Percentiles rank a stretch among this genome's conserved stretches.
Conservation (phyloP, 352 stramenopile species). For the Pythium brassicae region DNA sequence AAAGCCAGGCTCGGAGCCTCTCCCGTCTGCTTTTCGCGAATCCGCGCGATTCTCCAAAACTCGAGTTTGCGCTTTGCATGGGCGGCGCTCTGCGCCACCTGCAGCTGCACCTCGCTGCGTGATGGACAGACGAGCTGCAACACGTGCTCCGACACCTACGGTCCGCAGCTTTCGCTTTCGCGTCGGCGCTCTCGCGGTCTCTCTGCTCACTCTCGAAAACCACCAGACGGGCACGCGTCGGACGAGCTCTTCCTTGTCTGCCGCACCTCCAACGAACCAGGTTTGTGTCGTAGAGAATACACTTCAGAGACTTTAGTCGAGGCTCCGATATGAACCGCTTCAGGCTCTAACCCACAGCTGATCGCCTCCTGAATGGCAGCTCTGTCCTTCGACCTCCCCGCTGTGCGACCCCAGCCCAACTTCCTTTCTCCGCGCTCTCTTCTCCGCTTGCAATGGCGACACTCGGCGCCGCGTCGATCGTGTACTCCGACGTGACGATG, state of each 20-base stretch:
- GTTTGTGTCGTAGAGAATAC: background rate
- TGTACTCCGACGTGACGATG: background rate
- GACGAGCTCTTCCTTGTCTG: background rate
- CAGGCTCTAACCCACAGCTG: too few relatives aligned
- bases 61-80: background rate
- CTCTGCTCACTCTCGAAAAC: background rate
- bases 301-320: background rate
- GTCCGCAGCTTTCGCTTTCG: background rate
- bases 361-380: background rate
- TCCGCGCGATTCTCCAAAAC: background rate
- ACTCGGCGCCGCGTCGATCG: background rate
- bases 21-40: slow-evolving; percentile 3
- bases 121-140: background rate
- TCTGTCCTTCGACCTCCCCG: too few relatives aligned
- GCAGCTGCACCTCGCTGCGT: slow-evolving; percentile 1
- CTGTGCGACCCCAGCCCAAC: too few relatives aligned
- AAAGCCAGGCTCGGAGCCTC: background rate
- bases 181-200: background rate
- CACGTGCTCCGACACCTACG: background rate
- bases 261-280: background rate
- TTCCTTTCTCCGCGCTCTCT: background rate
- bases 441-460: background rate
- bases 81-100: background rate
- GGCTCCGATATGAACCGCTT: background rate
- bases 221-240: background rate